A percentile compares a stretch with the other conserved stretches of the same genome.
Evolutionary conservation across 345 rosid genomes (phyloP).

Genomic region (Microthlaspi erraticum): DNA sequence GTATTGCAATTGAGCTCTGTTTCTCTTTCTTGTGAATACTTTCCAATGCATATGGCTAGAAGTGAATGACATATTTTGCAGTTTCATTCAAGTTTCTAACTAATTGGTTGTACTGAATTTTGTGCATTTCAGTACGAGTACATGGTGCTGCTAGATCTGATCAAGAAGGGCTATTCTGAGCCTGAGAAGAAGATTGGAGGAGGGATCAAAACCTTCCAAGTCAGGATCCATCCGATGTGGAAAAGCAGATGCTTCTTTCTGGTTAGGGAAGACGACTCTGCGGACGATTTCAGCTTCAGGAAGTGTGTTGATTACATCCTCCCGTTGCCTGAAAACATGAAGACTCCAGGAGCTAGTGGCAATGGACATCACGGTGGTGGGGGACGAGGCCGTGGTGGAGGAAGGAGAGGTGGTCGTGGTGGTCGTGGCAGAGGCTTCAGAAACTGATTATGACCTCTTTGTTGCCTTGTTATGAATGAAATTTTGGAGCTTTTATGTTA

Average conservation of each 20-base stretch:
- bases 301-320: slow-evolving; percentile 91
- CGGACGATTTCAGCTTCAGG: slow-evolving; percentile 96
- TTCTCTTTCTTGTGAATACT: too few relatives aligned
- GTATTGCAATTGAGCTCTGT: too few relatives aligned
- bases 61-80: slow-evolving; percentile 2
- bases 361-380: slow-evolving; percentile 50
- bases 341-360: slow-evolving; percentile 51
- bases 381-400: slow-evolving; percentile 56
- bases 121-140: slow-evolving; percentile 68
- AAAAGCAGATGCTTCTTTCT: slow-evolving; percentile 86
- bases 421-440: slow-evolving; percentile 50
- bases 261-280: slow-evolving; percentile 67
- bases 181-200: slow-evolving; percentile 79
- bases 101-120: neutral
- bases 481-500: slow-evolving; percentile 21
- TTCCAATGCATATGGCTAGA: too few relatives aligned
- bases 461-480: neutral
- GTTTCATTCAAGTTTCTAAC: slow-evolving; percentile 13
- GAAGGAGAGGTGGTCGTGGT: slow-evolving; percentile 60
- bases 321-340: slow-evolving; percentile 89
- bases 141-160: slow-evolving; percentile 71
- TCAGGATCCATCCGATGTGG: slow-evolving; percentile 72
- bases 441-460: slow-evolving; percentile 34
- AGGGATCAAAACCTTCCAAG: slow-evolving; percentile 76
- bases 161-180: slow-evolving; percentile 82